Evolutionary conservation across 2,329 filamentous ascomycete genomes (phyloP).

Genomic region (Triangularia setosa): DNA sequence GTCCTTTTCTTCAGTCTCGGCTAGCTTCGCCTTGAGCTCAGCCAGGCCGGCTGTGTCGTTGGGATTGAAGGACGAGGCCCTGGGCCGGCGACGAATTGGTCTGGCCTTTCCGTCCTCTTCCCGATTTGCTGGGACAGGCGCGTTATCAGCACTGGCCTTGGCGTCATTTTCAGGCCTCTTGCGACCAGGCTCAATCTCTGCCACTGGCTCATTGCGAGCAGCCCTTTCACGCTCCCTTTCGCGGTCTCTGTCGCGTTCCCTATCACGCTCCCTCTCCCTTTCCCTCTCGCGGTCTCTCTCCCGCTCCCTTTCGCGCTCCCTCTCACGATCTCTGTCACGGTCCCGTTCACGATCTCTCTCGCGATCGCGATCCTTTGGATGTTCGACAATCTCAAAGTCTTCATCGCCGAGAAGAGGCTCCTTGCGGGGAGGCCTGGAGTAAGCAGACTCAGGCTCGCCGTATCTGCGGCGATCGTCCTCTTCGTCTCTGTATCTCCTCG

Average conservation of each 20-base stretch:
- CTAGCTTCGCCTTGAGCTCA: constrained; percentile 48
- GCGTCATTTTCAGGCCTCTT: constrained; percentile 39
- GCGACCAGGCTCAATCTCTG: constrained; percentile 28
- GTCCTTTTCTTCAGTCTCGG: constrained; percentile 17
- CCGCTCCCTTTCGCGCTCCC: not conserved
- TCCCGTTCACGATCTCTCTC: not conserved
- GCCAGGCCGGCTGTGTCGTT: constrained; percentile 49
- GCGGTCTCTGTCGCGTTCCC: not conserved
- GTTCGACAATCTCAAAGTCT: constrained; percentile 27
- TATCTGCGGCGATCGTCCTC: constrained; percentile 12
- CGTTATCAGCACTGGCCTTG: constrained; percentile 37
- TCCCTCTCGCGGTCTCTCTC: not conserved
- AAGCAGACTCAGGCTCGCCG: constrained; percentile 15
- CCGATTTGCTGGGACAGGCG: constrained; percentile 34
- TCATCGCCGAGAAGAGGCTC: constrained; percentile 26
- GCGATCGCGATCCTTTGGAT: constrained; percentile 22
- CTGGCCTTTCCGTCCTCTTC: constrained; percentile 39
- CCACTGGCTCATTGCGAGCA: constrained; percentile 12
- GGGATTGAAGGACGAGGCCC: constrained; percentile 46
- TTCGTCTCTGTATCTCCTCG: constrained; percentile 15
- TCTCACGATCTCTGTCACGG: not conserved
- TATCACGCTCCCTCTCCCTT: not conserved
- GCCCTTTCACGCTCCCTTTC: constrained; percentile 6
- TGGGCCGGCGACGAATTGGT: constrained; percentile 36
- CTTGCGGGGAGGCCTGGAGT: constrained; percentile 16